Conservation (phyloP, 1,284 basidiomycete genomes). For the Pyrrhoderma noxium region DNA sequence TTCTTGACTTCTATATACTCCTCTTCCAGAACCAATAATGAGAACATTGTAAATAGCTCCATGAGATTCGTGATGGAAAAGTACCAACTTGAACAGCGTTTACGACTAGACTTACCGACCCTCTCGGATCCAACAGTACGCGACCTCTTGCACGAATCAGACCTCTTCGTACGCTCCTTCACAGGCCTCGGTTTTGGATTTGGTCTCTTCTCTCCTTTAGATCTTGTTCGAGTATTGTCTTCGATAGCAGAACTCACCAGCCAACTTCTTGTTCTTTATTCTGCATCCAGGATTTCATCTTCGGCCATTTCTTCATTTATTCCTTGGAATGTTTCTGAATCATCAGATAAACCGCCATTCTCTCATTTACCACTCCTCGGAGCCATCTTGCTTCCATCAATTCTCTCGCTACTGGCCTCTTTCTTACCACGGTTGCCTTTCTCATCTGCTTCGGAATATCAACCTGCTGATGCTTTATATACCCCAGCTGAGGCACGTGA, state of each 20-base stretch:
- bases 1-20: too few relatives aligned
- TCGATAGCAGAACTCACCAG: conserved; percentile 62
- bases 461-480: conserved; percentile 34
- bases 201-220: conserved; percentile 67
- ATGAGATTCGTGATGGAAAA: conserved; percentile 67
- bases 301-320: conserved; percentile 37
- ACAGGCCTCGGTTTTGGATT: conserved; percentile 52
- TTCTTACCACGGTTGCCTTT: conserved; percentile 47
- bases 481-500: conserved; percentile 49
- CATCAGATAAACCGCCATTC: conserved; percentile 5
- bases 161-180: conserved; percentile 70
- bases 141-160: conserved; percentile 77
- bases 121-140: conserved; percentile 61
- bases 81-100: conserved; percentile 65
- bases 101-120: conserved; percentile 71
- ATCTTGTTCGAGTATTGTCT: conserved; percentile 66
- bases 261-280: conserved; percentile 57
- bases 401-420: conserved; percentile 53
- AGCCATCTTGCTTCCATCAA: conserved; percentile 18
- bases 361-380: conserved; percentile 15
- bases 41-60: conserved; percentile 59
- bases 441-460: conserved; percentile 36
- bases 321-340: conserved; percentile 25
- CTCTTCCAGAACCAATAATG: conserved; percentile 51
- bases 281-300: conserved; percentile 53